Conservation (phyloP, 345 rosid species). For the Dimocarpus longan region DNA sequence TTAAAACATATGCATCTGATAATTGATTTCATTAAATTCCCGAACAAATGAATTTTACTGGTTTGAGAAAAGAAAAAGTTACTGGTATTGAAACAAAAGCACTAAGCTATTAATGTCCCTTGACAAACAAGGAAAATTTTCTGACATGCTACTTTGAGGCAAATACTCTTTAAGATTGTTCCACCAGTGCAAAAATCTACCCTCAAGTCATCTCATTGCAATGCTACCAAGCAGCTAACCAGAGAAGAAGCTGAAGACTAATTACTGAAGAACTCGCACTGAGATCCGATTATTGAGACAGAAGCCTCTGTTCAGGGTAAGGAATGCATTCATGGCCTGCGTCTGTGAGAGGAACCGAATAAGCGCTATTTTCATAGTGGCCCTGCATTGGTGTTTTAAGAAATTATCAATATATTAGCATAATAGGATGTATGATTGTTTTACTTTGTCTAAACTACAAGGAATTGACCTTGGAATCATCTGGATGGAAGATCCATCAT, state of each 20-base stretch:
- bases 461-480: conserved; percentile 41
- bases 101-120: too few species aligned
- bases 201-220: not conserved
- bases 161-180: not conserved
- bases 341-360: conserved; percentile 54
- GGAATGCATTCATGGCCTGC: conserved; percentile 65
- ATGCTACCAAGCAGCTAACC: not conserved
- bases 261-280: conserved; percentile 68
- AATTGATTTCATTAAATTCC: not conserved
- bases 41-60: not conserved
- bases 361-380: conserved; percentile 34
- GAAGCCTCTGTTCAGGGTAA: conserved; percentile 60
- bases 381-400: conserved; percentile 36
- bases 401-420: not conserved
- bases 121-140: not conserved
- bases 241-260: not conserved
- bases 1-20: not conserved
- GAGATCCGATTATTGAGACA: conserved; percentile 62
- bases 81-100: not conserved
- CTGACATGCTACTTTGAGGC: not conserved
- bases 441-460: not conserved
- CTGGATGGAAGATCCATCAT: conserved; percentile 50
- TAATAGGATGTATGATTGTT: not conserved
- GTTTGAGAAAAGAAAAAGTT: not conserved
- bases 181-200: not conserved